Percentiles rank a stretch among this genome's conserved stretches.
Evolutionary conservation across 1,284 basidiomycete species (phyloP).

Genomic region (Gomphus bonarii): DNA sequence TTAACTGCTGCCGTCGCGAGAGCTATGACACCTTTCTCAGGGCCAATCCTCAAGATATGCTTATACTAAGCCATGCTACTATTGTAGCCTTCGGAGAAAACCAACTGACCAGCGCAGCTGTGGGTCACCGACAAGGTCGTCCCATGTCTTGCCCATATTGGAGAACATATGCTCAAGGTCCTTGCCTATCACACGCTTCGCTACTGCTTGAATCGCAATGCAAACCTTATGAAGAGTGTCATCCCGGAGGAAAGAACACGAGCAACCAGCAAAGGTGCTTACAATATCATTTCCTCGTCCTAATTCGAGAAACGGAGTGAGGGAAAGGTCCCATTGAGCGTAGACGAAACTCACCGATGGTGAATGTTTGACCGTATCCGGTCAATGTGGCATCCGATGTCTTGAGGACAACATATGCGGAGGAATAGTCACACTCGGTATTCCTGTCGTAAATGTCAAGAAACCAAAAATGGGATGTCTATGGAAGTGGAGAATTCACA

Average conservation of each 20-base stretch:
- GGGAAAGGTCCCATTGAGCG: neutral
- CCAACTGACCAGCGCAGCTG: conserved; percentile 74
- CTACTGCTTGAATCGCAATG: conserved; percentile 68
- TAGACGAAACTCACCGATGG: conserved; percentile 52
- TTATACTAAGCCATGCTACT: too few relatives aligned
- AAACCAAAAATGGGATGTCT: neutral
- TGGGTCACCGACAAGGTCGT: conserved; percentile 72
- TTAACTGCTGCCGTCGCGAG: conserved; percentile 73
- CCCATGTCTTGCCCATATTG: conserved; percentile 83
- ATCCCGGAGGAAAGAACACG: neutral
- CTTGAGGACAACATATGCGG: conserved; percentile 77
- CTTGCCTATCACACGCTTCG: conserved; percentile 77
- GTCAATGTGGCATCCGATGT: conserved; percentile 57
- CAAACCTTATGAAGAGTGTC: conserved; percentile 51
- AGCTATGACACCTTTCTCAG: conserved; percentile 82
- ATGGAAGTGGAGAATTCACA: conserved; percentile 29
- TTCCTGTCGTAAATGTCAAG: conserved; percentile 45
- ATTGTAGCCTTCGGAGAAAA: neutral
- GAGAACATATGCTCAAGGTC: conserved; percentile 74
- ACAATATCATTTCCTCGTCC: conserved; percentile 86
- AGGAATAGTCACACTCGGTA: conserved; percentile 90
- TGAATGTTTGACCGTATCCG: conserved; percentile 93
- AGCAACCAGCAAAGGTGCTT: conserved; percentile 16
- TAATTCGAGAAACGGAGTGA: neutral
- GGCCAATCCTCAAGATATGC: conserved; percentile 53